These are phyloP conservation scores for Xylariomycetidae sp. DNA, from an alignment of 2,329 filamentous ascomycete species.

Conservation along the genomic window DNA sequence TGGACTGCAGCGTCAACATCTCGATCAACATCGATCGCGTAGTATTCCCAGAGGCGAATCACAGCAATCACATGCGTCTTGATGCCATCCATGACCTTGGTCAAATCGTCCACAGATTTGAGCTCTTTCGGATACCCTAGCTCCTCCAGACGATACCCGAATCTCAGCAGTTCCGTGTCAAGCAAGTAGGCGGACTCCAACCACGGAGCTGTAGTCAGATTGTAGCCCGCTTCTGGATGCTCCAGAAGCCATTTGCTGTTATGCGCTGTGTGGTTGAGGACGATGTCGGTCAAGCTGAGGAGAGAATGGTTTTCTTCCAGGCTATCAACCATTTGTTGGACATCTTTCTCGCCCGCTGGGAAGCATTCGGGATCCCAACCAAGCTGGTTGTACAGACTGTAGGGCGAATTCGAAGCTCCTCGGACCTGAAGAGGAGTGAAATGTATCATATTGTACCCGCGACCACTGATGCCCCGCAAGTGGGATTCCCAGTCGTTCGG, in stretches of 20 bases:
- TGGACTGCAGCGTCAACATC: constrained; percentile 63
- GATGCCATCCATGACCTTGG: constrained; percentile 76
- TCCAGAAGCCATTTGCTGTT: constrained; percentile 92
- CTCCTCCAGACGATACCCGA: constrained; percentile 67
- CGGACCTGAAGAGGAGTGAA: constrained; percentile 91
- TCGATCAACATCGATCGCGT: constrained; percentile 71
- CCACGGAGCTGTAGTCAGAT: constrained; percentile 81
- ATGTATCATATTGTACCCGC: constrained; percentile 98
- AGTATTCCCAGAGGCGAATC: constrained; percentile 89
- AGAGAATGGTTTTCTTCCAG: constrained; percentile 82
- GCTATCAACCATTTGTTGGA: constrained; percentile 67
- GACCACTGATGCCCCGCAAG: constrained; percentile 76
- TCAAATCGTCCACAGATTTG: constrained; percentile 63
- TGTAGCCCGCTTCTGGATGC: constrained; percentile 94
- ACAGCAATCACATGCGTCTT: constrained; percentile 73
- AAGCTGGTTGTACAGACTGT: constrained; percentile 92
- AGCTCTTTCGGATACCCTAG: constrained; percentile 73
- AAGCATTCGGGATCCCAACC: constrained; percentile 79
- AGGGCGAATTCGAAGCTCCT: constrained; percentile 89
- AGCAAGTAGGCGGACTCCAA: constrained; percentile 58
- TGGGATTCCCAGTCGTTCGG: constrained; percentile 87
- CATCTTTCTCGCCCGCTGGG: constrained; percentile 76
- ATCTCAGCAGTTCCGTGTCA: constrained; percentile 59
- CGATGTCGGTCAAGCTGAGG: constrained; percentile 88
- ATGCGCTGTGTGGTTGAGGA: constrained; percentile 95